phyloP scores from a whole-genome alignment of 2,329 filamentous ascomycete genomes.

The Podosphaera leucotricha region DNA sequence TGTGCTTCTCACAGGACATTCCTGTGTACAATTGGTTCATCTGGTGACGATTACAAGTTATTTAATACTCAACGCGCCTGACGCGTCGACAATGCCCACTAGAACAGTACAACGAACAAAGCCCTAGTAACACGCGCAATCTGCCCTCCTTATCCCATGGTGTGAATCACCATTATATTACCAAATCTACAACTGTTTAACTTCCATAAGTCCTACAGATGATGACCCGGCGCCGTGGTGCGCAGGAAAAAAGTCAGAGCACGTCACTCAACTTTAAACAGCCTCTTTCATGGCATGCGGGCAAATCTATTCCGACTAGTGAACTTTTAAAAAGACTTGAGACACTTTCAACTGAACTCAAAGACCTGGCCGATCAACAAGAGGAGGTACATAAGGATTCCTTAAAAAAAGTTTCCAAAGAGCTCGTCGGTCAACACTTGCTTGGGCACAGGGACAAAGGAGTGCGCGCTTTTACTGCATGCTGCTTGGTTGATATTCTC shows the following conservation, averaged over 20 bases:
- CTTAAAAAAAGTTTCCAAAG: constrained; percentile 61
- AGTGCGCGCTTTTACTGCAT: constrained; percentile 69
- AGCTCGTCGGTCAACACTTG: constrained; percentile 61
- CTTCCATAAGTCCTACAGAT: background rate
- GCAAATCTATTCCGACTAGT: constrained; percentile 64
- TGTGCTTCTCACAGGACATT: too few relatives aligned
- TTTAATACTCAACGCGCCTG: too few relatives aligned
- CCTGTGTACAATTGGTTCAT: too few relatives aligned
- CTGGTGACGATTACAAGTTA: too few relatives aligned
- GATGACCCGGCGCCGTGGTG: constrained; percentile 17
- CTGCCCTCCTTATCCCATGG: too few relatives aligned
- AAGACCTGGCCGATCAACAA: constrained; percentile 50
- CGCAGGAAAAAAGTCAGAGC: constrained; percentile 15
- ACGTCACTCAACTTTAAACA: constrained; percentile 54
- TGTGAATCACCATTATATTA: background rate
- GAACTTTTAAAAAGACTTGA: constrained; percentile 67
- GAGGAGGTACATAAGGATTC: constrained; percentile 66
- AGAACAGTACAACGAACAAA: too few relatives aligned
- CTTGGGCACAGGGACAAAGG: constrained; percentile 82
- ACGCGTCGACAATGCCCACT: too few relatives aligned
- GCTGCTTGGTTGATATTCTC: constrained; percentile 81
- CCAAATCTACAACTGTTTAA: background rate
- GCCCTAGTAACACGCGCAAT: too few relatives aligned
- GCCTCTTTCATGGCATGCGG: constrained; percentile 72
- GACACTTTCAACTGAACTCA: constrained; percentile 58